A percentile compares a stretch with the other conserved stretches of the same genome.
Evolutionary conservation across 495 filamentous ascomycete species (phyloP).

Genomic region (Podospora bellae-mahoneyi): DNA sequence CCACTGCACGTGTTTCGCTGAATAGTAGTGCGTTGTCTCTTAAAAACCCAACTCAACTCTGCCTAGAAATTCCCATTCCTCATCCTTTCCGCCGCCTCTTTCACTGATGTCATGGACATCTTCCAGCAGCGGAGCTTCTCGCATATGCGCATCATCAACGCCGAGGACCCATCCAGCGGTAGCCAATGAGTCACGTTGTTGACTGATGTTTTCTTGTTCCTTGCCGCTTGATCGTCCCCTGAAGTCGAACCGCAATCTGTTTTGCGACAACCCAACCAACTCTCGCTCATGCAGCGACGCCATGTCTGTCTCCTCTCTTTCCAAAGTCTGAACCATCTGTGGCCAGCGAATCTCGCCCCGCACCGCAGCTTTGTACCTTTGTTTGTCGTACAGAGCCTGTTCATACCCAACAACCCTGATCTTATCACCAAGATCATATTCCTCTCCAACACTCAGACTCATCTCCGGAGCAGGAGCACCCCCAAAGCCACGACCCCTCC

Average conservation of each 20-base stretch:
- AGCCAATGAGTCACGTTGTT: conserved; percentile 9
- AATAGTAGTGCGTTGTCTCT: not conserved
- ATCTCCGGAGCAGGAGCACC: not conserved
- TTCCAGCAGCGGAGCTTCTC: conserved; percentile 6
- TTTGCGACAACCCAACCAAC: too few relatives aligned
- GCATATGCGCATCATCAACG: conserved; percentile 20
- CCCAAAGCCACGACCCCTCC: not conserved
- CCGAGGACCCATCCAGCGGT: not conserved
- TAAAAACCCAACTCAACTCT: not conserved
- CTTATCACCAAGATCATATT: conserved; percentile 24
- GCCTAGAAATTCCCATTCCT: conserved; percentile 22
- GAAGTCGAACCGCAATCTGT: too few relatives aligned
- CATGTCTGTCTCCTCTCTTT: not conserved
- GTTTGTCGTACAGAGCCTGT: not conserved
- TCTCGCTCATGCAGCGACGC: too few relatives aligned
- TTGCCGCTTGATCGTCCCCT: conserved; percentile 31
- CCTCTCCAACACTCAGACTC: not conserved
- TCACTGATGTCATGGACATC: conserved; percentile 17
- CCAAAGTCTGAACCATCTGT: not conserved
- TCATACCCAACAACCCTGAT: not conserved
- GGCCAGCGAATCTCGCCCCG: too few relatives aligned
- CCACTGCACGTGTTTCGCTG: conserved; percentile 6
- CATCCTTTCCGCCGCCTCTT: conserved; percentile 7
- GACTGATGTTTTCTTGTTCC: conserved; percentile 36
- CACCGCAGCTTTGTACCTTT: not conserved